phyloP scores from a whole-genome alignment of 805 yeast genomes.

The Cyberlindnera samutprakarnensis region DNA sequence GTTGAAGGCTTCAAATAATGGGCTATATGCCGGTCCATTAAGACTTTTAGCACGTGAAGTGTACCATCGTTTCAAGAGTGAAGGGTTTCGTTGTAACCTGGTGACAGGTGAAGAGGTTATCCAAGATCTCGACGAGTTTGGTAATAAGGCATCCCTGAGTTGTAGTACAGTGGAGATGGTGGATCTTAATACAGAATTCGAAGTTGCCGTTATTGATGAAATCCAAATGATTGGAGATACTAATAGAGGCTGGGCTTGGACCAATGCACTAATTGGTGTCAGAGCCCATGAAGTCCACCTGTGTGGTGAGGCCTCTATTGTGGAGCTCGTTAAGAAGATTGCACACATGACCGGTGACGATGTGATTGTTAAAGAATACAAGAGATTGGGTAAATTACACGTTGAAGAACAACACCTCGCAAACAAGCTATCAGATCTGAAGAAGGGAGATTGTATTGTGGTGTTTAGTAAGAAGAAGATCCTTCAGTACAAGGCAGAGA shows the following conservation, averaged over 20 bases:
- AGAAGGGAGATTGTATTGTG: constrained; percentile 82
- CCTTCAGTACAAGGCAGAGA: constrained; percentile 55
- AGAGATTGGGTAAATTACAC: constrained; percentile 65
- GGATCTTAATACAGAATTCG: constrained; percentile 58
- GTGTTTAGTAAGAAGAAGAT: constrained; percentile 76
- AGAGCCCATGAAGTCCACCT: constrained; percentile 80
- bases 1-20: constrained; percentile 57
- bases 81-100: constrained; percentile 69
- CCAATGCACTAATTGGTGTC: constrained; percentile 81
- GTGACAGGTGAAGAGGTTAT: constrained; percentile 95
- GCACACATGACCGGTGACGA: constrained; percentile 73
- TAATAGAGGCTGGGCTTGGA: constrained; percentile 89
- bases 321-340: constrained; percentile 55
- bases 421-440: constrained; percentile 31
- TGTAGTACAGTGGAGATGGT: constrained; percentile 95
- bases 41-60: constrained; percentile 87
- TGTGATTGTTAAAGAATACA: constrained; percentile 59
- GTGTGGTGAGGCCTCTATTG: constrained; percentile 88
- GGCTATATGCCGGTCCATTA: constrained; percentile 93
- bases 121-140: constrained; percentile 58
- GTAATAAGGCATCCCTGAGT: constrained; percentile 66
- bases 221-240: constrained; percentile 89
- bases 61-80: constrained; percentile 66
- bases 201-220: constrained; percentile 89
- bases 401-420: constrained; percentile 38